These are phyloP conservation scores for Eucalyptus marginata DNA, from an alignment of 345 rosid genomes.

Conservation along the genomic window DNA sequence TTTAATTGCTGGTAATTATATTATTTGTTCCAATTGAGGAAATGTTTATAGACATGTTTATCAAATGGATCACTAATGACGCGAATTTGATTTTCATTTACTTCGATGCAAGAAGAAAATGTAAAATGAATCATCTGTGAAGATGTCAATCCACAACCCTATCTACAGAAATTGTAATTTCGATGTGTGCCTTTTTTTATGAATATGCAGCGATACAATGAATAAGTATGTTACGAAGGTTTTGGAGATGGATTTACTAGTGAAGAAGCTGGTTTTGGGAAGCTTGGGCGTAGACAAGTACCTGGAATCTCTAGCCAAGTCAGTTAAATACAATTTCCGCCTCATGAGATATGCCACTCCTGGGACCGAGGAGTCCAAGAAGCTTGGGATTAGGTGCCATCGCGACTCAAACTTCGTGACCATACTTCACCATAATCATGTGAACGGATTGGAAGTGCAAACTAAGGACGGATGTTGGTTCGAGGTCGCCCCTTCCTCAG, in stretches of 20 bases:
- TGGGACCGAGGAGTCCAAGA: background rate
- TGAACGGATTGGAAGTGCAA: background rate
- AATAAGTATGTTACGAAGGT: background rate
- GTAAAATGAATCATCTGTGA: background rate
- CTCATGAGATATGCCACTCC: background rate
- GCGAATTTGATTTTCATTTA: background rate
- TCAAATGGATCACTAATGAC: background rate
- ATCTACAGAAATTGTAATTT: background rate
- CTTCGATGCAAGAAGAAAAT: background rate
- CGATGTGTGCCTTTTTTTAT: background rate
- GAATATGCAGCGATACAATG: background rate
- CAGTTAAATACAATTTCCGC: background rate
- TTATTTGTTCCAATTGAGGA: background rate
- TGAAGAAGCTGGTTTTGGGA: background rate
- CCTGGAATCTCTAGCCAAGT: background rate
- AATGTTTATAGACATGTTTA: background rate
- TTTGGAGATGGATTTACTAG: background rate
- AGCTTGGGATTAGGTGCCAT: background rate
- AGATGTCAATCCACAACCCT: background rate
- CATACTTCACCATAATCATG: conserved; percentile 2
- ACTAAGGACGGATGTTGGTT: background rate
- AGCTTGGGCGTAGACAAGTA: background rate
- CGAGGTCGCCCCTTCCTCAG: background rate
- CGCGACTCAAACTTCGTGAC: background rate
- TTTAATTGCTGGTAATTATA: background rate